Percentiles rank a stretch among this genome's conserved stretches.
These are phyloP conservation scores for Pseudogymnoascus sp. DNA, from an alignment of 2,329 filamentous ascomycete genomes.

Conservation along the genomic window DNA sequence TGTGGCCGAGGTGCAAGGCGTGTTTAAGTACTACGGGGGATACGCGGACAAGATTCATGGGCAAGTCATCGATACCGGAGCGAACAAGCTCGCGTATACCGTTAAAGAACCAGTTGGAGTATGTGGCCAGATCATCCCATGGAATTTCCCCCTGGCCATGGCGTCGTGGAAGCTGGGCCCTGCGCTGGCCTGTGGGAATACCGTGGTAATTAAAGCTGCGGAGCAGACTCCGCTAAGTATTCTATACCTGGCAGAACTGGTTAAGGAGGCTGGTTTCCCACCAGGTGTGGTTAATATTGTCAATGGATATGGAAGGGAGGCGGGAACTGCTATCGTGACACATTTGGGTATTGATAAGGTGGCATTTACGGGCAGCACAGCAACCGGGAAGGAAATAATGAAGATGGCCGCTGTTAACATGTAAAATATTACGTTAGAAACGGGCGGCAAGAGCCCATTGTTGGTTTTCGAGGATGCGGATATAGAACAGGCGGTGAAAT, in stretches of 20 bases:
- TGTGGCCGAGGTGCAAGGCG: constrained; percentile 56
- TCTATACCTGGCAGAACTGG: constrained; percentile 43
- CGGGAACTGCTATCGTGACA: constrained; percentile 53
- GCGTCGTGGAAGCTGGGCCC: constrained; percentile 59
- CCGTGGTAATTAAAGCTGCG: constrained; percentile 51
- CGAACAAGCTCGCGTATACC: constrained; percentile 59
- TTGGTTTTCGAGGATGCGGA: constrained; percentile 55
- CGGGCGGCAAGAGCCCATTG: constrained; percentile 55
- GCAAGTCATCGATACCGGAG: constrained; percentile 58
- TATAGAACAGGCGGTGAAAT: constrained; percentile 53
- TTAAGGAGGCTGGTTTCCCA: constrained; percentile 57
- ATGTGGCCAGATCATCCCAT: constrained; percentile 65
- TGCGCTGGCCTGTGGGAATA: constrained; percentile 51
- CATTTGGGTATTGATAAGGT: constrained; percentile 61
- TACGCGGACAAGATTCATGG: constrained; percentile 66
- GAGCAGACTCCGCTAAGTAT: constrained; percentile 54
- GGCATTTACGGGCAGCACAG: constrained; percentile 57
- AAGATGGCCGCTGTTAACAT: constrained; percentile 54
- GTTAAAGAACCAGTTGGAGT: constrained; percentile 59
- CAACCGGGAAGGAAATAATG: constrained; percentile 54
- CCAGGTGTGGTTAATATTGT: constrained; percentile 56
- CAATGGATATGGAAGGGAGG: constrained; percentile 59
- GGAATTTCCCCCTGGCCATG: constrained; percentile 64
- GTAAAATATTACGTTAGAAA: constrained; percentile 57
- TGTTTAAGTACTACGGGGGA: constrained; percentile 74